These are phyloP conservation scores for Daldinia concentrica DNA, from an alignment of 495 filamentous ascomycete species.

Conservation along the genomic window DNA sequence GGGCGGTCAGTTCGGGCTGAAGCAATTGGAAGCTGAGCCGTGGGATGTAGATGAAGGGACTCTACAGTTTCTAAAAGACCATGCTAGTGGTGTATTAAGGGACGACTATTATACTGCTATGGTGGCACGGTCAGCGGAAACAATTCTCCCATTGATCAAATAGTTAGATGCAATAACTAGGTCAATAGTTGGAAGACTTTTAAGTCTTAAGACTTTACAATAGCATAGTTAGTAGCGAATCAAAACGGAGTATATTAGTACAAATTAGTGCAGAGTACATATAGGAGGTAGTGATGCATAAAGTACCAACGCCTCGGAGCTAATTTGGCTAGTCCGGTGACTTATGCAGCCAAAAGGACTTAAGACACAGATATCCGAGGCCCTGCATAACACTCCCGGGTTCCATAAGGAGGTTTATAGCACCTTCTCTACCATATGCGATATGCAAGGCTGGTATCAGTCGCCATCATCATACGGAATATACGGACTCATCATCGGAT, in stretches of 20 bases:
- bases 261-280: neutral
- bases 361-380: slow-evolving; percentile 1
- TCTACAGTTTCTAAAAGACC: slow-evolving; percentile 44
- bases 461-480: neutral
- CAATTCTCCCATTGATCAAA: slow-evolving; percentile 36
- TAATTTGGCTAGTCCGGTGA: neutral
- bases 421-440: neutral
- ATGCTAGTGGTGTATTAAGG: slow-evolving; percentile 42
- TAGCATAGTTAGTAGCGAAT: too few relatives aligned
- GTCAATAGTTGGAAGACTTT: too few relatives aligned
- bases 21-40: slow-evolving; percentile 32
- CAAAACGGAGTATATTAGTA: too few relatives aligned
- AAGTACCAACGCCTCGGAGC: neutral
- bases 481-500: neutral
- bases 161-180: neutral
- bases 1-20: slow-evolving; percentile 20
- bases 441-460: neutral
- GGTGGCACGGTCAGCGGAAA: slow-evolving; percentile 39
- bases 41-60: slow-evolving; percentile 36
- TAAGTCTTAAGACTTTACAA: too few relatives aligned
- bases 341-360: neutral
- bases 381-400: neutral
- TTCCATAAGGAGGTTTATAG: neutral
- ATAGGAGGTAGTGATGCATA: too few relatives aligned
- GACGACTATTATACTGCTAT: slow-evolving; percentile 42